A percentile compares a stretch with the other conserved stretches of the same genome.
Evolutionary conservation across 2,329 filamentous ascomycete species (phyloP).

Genomic region (Didymella segeticola): DNA sequence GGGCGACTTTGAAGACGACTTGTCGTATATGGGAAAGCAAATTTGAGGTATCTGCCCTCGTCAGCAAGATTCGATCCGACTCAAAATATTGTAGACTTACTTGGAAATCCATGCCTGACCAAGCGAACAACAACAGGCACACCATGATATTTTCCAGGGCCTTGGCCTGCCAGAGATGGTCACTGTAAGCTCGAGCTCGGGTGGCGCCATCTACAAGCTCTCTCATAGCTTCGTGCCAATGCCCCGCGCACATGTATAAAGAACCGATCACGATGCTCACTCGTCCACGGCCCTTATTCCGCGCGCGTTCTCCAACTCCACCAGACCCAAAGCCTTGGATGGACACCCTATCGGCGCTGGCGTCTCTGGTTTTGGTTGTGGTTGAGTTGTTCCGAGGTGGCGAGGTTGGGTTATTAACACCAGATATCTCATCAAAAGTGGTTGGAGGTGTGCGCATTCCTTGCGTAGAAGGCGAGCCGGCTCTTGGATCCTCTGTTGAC

Average conservation of each 20-base stretch:
- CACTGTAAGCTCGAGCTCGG: slow-evolving; percentile 78
- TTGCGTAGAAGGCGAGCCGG: slow-evolving; percentile 36
- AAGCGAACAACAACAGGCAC: slow-evolving; percentile 82
- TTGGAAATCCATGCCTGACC: slow-evolving; percentile 83
- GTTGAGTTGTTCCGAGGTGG: slow-evolving; percentile 51
- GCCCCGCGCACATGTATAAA: slow-evolving; percentile 85
- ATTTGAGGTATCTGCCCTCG: slow-evolving; percentile 58
- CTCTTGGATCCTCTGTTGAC: slow-evolving; percentile 34
- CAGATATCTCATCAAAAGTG: slow-evolving; percentile 57
- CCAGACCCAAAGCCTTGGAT: slow-evolving; percentile 68
- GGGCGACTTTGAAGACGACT: slow-evolving; percentile 53
- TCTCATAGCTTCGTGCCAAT: slow-evolving; percentile 86
- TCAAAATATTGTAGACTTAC: slow-evolving; percentile 52
- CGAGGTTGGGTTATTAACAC: slow-evolving; percentile 46
- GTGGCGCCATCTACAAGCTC: slow-evolving; percentile 82
- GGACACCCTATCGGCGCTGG: slow-evolving; percentile 67
- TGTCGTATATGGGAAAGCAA: slow-evolving; percentile 60
- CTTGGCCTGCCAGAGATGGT: slow-evolving; percentile 98
- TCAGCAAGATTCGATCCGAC: slow-evolving; percentile 12
- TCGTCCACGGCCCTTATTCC: slow-evolving; percentile 81
- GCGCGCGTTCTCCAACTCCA: slow-evolving; percentile 76
- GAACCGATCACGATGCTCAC: slow-evolving; percentile 81
- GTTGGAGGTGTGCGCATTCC: slow-evolving; percentile 50
- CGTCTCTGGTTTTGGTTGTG: slow-evolving; percentile 56
- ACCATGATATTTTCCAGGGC: slow-evolving; percentile 87